These are phyloP conservation scores for Talaromyces sp. DNA, from an alignment of 2,329 filamentous ascomycete species.

Conservation along the genomic window DNA sequence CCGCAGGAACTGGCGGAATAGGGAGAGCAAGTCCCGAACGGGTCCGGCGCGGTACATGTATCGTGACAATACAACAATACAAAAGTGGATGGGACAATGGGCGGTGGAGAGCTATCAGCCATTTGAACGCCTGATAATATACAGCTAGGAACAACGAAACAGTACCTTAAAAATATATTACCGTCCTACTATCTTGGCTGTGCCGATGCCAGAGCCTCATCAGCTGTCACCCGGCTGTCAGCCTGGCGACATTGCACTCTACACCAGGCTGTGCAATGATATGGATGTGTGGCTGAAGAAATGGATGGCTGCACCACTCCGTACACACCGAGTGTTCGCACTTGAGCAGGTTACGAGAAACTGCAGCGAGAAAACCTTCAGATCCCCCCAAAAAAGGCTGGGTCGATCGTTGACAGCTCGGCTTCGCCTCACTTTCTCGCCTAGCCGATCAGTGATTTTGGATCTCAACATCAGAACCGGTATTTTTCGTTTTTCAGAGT, in stretches of 20 bases:
- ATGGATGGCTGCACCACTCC: too few relatives aligned
- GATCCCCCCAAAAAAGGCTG: not conserved
- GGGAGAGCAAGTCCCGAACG: not conserved
- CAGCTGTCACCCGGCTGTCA: not conserved
- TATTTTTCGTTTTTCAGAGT: not conserved
- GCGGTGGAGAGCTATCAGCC: not conserved
- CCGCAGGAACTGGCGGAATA: slow-evolving; percentile 5
- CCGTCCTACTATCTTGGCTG: not conserved
- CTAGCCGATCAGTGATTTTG: not conserved
- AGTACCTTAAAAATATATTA: not conserved
- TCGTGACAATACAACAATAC: not conserved
- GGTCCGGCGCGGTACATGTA: not conserved
- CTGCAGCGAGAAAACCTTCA: not conserved
- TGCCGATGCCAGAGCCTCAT: slow-evolving; percentile 3
- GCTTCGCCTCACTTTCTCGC: slow-evolving; percentile 5
- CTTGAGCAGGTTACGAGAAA: not conserved
- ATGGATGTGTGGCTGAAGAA: not conserved
- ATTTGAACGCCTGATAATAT: not conserved
- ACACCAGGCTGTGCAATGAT: not conserved
- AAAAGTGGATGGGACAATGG: not conserved
- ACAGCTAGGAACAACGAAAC: not conserved
- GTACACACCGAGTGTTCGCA: not conserved
- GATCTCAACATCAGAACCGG: not conserved
- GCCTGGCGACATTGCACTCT: not conserved
- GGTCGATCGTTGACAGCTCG: slow-evolving; percentile 3